phyloP scores from a whole-genome alignment of 2,329 filamentous ascomycete species.

The Aspergillus fijiensis region DNA sequence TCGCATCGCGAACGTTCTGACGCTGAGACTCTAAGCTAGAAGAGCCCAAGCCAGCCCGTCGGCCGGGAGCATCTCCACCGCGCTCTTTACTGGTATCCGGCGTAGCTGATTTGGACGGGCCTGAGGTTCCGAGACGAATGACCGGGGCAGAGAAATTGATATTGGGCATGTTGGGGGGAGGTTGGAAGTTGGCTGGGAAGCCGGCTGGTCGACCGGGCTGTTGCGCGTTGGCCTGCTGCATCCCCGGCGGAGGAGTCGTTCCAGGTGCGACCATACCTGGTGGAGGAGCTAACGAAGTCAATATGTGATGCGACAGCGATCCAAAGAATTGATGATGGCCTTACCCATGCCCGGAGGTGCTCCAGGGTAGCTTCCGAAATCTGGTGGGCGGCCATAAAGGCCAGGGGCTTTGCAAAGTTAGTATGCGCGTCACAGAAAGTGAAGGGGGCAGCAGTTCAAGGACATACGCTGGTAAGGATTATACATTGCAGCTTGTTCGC shows the following conservation, averaged over 20 bases:
- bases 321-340: conserved; percentile 25
- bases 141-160: conserved; percentile 98
- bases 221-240: conserved; percentile 70
- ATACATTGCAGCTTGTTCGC: conserved; percentile 38
- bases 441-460: neutral
- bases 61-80: conserved; percentile 45
- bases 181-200: conserved; percentile 80
- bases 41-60: conserved; percentile 60
- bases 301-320: conserved; percentile 5
- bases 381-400: conserved; percentile 72
- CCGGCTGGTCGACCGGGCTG: conserved; percentile 78
- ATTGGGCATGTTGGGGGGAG: conserved; percentile 87
- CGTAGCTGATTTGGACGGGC: conserved; percentile 59
- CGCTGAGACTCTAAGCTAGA: conserved; percentile 65
- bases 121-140: conserved; percentile 82
- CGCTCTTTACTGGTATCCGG: conserved; percentile 47
- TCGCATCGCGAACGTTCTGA: conserved; percentile 64
- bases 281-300: conserved; percentile 60
- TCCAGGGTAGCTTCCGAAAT: conserved; percentile 70
- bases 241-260: conserved; percentile 73
- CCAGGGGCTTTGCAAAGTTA: conserved; percentile 33
- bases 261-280: conserved; percentile 79
- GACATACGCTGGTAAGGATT: conserved; percentile 46
- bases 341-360: conserved; percentile 81
- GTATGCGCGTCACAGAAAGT: conserved; percentile 10